Base-by-base conservation (phyloP, 148 eudicot genomes). In the Chenopodium suecicum region DNA sequence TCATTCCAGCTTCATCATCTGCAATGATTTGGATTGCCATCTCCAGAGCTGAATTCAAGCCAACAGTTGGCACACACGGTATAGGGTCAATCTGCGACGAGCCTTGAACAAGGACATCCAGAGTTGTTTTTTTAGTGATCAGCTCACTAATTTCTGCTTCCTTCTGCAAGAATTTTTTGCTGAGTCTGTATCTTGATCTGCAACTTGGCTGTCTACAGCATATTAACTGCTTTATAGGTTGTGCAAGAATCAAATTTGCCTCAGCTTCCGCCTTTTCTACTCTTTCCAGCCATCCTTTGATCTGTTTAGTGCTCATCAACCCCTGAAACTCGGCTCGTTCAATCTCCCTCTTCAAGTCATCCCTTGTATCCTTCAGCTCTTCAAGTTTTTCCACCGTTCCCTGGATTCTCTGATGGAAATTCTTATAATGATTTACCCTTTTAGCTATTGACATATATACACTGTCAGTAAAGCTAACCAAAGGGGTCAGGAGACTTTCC, bases 221-320 rank as follows among this genome's bases (percentile, higher is more conserved):
- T 5, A 41, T 41, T 5, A 41, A 41, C 44, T 41, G 44, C 41
- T 17, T 73, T 19, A 37, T 73, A 29, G 58, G 34, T 0, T 75
- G 75, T 68, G 65, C 66, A 68, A 82, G 75, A 62, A 83, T 60
- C 74, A 77, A n/a, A 75, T 62, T 81, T 20, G 78, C 83, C 79
- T 88, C 85, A 66, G 71, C 20, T 63, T 82, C 85, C 8, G 73
- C 32, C 12, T 70, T 27, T 10, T 79, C 85, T 2, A 82, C 90
- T 62, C 79, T 77, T 44, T 74, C 17, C 11, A 90, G 83, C 92
- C 92, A 90, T 13, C 84, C 81, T 47, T 77, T 63, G 31, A 83
- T 86, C 80, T 84, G 87, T 10, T 83, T 82, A 27, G 85, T 86
- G 73, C 76, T 69, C 32, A 25, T 81, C 27, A 68, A 76, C 0